phyloP scores from a whole-genome alignment of 257 asterid genomes.

The Solanum bulbocastanum region DNA sequence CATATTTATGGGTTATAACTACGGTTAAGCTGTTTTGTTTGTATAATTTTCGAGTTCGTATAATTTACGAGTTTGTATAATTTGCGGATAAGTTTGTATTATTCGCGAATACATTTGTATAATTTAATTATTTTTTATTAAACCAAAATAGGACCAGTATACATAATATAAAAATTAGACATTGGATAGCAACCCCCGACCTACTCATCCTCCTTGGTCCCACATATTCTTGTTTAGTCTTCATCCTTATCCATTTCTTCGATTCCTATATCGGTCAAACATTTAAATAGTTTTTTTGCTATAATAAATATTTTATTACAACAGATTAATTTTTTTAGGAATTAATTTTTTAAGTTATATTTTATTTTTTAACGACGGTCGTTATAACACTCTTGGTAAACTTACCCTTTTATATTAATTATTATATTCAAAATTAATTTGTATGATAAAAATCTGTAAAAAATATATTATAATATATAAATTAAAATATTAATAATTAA shows the following conservation, averaged over 20 bases:
- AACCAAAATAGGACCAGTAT: slow-evolving; percentile 6
- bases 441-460: neutral
- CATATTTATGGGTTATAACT: no score
- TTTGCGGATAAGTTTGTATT: no score
- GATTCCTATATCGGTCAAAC: neutral
- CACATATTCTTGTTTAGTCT: slow-evolving; percentile 6
- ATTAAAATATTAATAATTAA: neutral
- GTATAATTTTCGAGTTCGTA: no score
- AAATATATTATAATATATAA: no score
- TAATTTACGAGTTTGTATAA: no score
- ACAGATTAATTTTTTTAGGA: no score
- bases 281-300: neutral
- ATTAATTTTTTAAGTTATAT: no score
- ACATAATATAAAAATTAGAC: neutral
- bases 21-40: no score
- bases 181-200: slow-evolving; percentile 6
- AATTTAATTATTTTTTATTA: no score
- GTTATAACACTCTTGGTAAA: neutral
- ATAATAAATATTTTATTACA: no score
- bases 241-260: slow-evolving; percentile 52
- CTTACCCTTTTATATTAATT: neutral
- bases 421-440: neutral
- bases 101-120: no score
- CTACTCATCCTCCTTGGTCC: slow-evolving; percentile 9
- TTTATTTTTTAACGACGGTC: no score